Conservation (phyloP, 306 rosid species). For the Malus asiatica region DNA sequence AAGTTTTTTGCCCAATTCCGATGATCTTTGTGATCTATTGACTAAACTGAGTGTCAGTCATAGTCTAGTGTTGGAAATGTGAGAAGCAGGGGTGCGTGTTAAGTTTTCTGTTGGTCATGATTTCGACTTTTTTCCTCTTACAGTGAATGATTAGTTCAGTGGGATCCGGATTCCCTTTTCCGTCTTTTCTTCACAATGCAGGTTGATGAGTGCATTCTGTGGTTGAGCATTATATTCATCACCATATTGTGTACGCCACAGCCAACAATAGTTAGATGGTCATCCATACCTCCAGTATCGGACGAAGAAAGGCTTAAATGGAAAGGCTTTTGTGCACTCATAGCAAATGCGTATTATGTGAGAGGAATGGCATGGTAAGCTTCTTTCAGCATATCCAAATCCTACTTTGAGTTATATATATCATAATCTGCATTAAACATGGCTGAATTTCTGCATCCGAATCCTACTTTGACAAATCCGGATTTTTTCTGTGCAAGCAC, state of each 20-base stretch:
- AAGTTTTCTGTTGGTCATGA: neutral
- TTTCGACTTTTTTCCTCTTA: neutral
- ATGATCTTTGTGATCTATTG: neutral
- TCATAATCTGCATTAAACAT: neutral
- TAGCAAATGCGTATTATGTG: conserved; percentile 85
- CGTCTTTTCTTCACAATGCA: conserved; percentile 24
- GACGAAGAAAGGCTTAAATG: conserved; percentile 86
- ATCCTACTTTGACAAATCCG: neutral
- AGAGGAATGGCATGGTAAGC: conserved; percentile 99
- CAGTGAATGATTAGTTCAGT: neutral
- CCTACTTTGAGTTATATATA: neutral
- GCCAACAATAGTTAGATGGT: conserved; percentile 95
- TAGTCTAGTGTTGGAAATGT: neutral
- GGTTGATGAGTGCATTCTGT: conserved; percentile 89
- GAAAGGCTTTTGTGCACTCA: conserved; percentile 96
- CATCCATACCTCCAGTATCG: conserved; percentile 78
- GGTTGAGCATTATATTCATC: conserved; percentile 91
- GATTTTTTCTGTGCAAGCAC: neutral
- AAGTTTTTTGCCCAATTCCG: neutral
- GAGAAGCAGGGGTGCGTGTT: neutral
- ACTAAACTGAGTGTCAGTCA: neutral
- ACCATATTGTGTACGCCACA: conserved; percentile 95
- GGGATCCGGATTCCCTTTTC: neutral
- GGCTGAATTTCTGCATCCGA: neutral
- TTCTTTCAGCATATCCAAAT: neutral